Evolutionary conservation across 1,284 basidiomycete genomes (phyloP), one percentile per base, ranked within the genome.

Genomic region (Moniliella sp.): DNA sequence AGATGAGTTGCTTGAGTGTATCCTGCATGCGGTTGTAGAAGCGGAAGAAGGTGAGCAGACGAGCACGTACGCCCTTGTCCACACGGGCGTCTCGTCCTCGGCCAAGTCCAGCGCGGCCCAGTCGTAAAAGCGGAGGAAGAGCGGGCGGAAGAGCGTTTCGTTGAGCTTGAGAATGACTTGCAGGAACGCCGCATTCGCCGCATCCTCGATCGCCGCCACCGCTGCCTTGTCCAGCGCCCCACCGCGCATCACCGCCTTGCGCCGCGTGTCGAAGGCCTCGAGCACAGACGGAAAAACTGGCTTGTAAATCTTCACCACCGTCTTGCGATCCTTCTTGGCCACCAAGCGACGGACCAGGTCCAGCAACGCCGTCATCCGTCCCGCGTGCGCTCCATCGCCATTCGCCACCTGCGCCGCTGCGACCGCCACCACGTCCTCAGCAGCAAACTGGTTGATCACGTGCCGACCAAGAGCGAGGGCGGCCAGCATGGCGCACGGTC

Each of bases 91-190:
- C 30, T 15, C 31, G 16, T 18, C 34, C 1, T 65, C 68, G 42
- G 61, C 44, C 13, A 66, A 56, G 33, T 69, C 67, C 31, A 69
- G 61, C 5, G 86, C 86, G 0, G 83, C 83, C 88, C 91, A 99
- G 60, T 99, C 88, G 54, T 81, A 86, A 43, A 86, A 64, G 40
- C 76, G 75, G 39, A 84, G 73, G 68, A 93, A 91, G 12, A 94
- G 65, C 2, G 88, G 88, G 45, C 75, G 74, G 74, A 99, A 94
- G 0, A 77, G 71, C 0, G 74, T 72, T 54, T 97, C 91, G 51
- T 88, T 93, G 32, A 99, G 68, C 63, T 93, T 93, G 41, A 83
- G 72, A 7, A 86, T 79, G 11, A 94, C 66, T 55, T 86, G 77
- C 14, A 78, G 67, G 67, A 91, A 94, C 2, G 82, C 75, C 1